phyloP scores from a whole-genome alignment of 164 flowering plant genomes.

The Vitis labrusca region DNA sequence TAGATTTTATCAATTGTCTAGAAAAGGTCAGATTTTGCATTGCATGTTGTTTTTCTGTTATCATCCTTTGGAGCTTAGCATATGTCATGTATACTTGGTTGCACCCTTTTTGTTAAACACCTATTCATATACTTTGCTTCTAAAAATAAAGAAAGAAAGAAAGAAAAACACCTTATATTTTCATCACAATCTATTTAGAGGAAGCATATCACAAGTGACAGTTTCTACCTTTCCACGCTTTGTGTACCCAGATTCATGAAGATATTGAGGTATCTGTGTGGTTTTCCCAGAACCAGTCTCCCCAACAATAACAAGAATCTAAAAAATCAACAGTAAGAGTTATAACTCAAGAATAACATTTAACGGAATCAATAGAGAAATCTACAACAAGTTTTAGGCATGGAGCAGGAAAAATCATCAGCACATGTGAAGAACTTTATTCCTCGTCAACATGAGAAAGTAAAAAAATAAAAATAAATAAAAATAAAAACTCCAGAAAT shows the following conservation, averaged over 20 bases:
- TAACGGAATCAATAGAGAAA: neutral
- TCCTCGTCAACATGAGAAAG: neutral
- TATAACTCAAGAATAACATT: no score
- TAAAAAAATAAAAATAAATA: neutral
- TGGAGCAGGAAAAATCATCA: neutral
- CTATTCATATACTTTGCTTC: no score
- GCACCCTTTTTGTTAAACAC: no score
- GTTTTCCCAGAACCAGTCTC: slow-evolving; percentile 99
- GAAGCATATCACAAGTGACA: neutral
- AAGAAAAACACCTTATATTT: neutral
- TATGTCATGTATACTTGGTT: no score
- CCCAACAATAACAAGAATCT: slow-evolving; percentile 96
- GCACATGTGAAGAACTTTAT: neutral
- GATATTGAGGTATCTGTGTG: slow-evolving; percentile 97
- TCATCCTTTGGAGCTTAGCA: no score
- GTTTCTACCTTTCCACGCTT: slow-evolving; percentile 74
- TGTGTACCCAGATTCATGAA: slow-evolving; percentile 96
- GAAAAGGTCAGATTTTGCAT: no score
- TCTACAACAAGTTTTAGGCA: neutral
- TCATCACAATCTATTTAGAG: neutral
- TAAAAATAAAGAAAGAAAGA: neutral
- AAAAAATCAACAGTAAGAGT: neutral
- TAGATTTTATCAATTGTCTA: no score
- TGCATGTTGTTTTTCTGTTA: no score
- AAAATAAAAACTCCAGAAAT: neutral